Evolutionary conservation across 768 basidiomycete species (phyloP), one percentile per base, ranked within the genome.

Genomic region (Tulasnella sp.): DNA sequence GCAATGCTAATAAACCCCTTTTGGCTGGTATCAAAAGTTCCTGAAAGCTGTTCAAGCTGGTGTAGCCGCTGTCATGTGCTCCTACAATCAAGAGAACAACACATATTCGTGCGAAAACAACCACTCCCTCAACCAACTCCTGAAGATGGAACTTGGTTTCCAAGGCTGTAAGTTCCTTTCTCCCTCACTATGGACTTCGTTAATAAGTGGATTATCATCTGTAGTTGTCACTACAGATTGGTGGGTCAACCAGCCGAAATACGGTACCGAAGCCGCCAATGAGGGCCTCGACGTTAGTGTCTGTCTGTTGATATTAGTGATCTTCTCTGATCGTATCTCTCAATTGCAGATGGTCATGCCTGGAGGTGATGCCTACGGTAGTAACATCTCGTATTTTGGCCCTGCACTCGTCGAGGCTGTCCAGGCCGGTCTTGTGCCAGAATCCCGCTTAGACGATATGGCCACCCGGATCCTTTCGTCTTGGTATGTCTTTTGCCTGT

Each of bases 401-500:
- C 69, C 70, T 42, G 76, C 76, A 56, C 71, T 89, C 10, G 78
- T 80, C 0, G 66, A 72, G 25, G 80, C 78, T 8, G 83, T 88
- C 12, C 72, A 77, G 58, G 80, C 78, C 43, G 78, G 82, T 15
- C 72, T 76, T 29, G 82, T 90, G 4, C 70, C 81, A 0, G 69
- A 76, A 63, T 66, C 75, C 22, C 78, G 83, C 38, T 72, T 85
- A n/a, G 76, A 81, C 66, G 81, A 88, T 67, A 77, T 87, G 76
- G 85, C 84, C 1, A 78, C 77, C 2, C 80, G 87, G n/a, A 82
- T 87, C 59, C 67, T 87, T 10, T 82, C 84, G n/a, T 76, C 77
- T 5, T 87, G 81, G 79, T 82, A 67, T n/a, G n/a, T n/a, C n/a
- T n/a, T n/a, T n/a, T n/a, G n/a, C n/a, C n/a, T n/a, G n/a, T n/a